Percentiles rank a stretch among this genome's conserved stretches.
Conservation (phyloP, 2,329 filamentous ascomycete genomes). For the Epichloe bromicola region DNA sequence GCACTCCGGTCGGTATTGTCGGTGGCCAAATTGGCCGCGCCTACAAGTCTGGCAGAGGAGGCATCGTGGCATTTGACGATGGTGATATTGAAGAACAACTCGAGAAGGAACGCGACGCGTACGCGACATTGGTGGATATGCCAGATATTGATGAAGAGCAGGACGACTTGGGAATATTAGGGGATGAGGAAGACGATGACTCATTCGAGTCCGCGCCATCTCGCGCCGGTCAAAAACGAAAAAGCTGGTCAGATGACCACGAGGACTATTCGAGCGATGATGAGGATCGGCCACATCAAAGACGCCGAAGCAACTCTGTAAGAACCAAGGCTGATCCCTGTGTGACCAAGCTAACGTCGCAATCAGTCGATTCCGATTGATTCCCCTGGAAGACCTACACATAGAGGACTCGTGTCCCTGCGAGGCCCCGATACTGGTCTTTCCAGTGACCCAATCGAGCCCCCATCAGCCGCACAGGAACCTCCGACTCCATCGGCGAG, state of each 20-base stretch:
- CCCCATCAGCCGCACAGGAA: slow-evolving; percentile 45
- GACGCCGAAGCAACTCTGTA: slow-evolving; percentile 81
- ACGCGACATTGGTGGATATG: slow-evolving; percentile 79
- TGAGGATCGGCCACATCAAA: slow-evolving; percentile 62
- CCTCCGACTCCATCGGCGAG: slow-evolving; percentile 55
- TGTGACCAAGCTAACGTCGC: background rate
- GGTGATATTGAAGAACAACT: slow-evolving; percentile 87
- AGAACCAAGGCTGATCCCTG: slow-evolving; percentile 12
- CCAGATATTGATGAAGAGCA: slow-evolving; percentile 71
- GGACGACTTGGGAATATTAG: slow-evolving; percentile 45
- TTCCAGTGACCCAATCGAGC: slow-evolving; percentile 36
- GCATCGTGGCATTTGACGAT: slow-evolving; percentile 89
- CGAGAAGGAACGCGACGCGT: slow-evolving; percentile 61
- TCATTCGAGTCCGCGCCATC: slow-evolving; percentile 24
- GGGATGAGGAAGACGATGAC: slow-evolving; percentile 44
- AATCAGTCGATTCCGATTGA: slow-evolving; percentile 50
- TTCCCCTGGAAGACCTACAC: slow-evolving; percentile 47
- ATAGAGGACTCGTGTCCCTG: slow-evolving; percentile 46
- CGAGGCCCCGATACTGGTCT: slow-evolving; percentile 31
- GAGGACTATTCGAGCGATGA: slow-evolving; percentile 61
- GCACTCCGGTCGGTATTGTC: slow-evolving; percentile 52
- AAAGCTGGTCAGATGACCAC: slow-evolving; percentile 61
- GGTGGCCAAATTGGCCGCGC: slow-evolving; percentile 57
- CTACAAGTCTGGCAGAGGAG: slow-evolving; percentile 70
- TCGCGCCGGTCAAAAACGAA: slow-evolving; percentile 55